Conservation (phyloP, 2,329 filamentous ascomycete genomes). For the Bipolaris bicolor region DNA sequence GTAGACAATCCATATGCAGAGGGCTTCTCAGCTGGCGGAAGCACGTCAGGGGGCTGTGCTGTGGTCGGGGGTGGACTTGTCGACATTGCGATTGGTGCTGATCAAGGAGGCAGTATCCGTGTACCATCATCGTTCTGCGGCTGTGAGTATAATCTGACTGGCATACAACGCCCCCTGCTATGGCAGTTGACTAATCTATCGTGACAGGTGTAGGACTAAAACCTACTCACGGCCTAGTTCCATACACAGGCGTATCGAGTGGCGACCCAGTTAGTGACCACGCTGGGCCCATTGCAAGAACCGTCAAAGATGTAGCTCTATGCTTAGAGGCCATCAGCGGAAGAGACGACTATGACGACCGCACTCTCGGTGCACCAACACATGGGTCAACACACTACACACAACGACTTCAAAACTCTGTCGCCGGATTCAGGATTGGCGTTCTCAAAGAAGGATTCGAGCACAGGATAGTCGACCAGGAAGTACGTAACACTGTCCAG, state of each 20-base stretch:
- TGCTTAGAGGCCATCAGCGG: constrained; percentile 41
- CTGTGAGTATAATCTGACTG: constrained; percentile 19
- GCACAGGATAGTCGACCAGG: constrained; percentile 42
- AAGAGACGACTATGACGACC: constrained; percentile 40
- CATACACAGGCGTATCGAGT: constrained; percentile 56
- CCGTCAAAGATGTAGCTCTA: constrained; percentile 31
- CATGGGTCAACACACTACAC: constrained; percentile 33
- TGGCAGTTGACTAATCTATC: not conserved
- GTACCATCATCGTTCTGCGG: constrained; percentile 48
- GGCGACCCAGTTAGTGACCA: constrained; percentile 53
- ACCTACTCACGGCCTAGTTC: constrained; percentile 57
- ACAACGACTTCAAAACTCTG: constrained; percentile 17
- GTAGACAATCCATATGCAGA: constrained; percentile 52
- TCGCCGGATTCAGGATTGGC: constrained; percentile 35
- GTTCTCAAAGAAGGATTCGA: constrained; percentile 37
- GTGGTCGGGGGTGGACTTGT: constrained; percentile 52
- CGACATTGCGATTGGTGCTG: constrained; percentile 48
- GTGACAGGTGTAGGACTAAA: constrained; percentile 46
- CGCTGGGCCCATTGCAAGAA: constrained; percentile 43
- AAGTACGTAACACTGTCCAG: constrained; percentile 51
- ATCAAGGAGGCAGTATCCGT: constrained; percentile 50
- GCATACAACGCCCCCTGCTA: too few relatives aligned
- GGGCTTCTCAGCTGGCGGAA: constrained; percentile 58
- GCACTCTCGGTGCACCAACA: constrained; percentile 34
- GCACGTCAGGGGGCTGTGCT: constrained; percentile 52